Evolutionary conservation across 768 basidiomycete species (phyloP), one percentile per base, ranked within the genome.

Genomic region (Rhizopogon vesiculosus): DNA sequence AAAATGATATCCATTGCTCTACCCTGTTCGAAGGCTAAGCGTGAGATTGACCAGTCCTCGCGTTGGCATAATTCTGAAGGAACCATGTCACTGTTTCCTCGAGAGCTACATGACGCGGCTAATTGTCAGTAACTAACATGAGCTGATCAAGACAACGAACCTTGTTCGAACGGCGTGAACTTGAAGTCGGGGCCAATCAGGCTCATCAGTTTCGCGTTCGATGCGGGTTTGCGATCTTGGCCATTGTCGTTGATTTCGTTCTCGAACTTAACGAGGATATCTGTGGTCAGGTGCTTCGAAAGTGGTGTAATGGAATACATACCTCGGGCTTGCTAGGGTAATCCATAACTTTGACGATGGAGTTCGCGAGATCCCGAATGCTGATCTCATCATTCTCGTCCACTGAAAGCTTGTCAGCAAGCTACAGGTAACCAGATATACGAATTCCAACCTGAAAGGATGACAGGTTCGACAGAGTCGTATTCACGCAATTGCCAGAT

Each of bases 181-280:
- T 87, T 65, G 76, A 95, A 97, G 5, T 76, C 85, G 0, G 62
- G 43, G 31, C 87, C 87, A 49, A 94, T 84, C 50, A 90, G 74
- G 16, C 72, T 72, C 49, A 91, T 66, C 6, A 97, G 76, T 71
- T 95, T 96, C 65, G 81, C 84, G 73, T 98, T 98, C 40, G 92
- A 93, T n/a, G 95, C 95, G 0, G 94, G 94, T 74, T 98, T 98
- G 62, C 94, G 86, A 81, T 87, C 95, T 70, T 98, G 95, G 1
- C 95, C 95, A 64, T 98, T 95, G 8, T 94, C 84, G 51, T 84
- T 61, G 39, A 57, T 10, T 53, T 70, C 62, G 56, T 71, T 83
- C 71, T 98, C 93, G 70, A 94, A 97, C 90, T 93, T 61, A 15
- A 50, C 13, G 19, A 28, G 10, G 4, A 50, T 54, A 43, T 45